Base-by-base conservation (phyloP, 208 protist genomes). In the Tetramitus jugosus region DNA sequence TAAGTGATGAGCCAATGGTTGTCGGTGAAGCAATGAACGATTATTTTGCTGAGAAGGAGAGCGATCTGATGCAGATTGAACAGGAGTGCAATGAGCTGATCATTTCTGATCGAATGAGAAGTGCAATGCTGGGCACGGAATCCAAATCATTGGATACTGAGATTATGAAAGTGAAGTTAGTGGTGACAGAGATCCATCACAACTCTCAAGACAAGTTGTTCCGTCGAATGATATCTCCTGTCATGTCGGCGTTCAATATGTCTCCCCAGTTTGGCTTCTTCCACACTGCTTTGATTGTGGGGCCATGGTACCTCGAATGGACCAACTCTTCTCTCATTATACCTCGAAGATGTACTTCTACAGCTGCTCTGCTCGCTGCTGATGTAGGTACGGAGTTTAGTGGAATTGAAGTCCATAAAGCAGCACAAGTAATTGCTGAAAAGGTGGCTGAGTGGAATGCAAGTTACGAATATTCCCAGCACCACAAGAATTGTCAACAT, bases 151-250 rank as follows among this genome's bases (percentile, higher is more conserved):
- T n/a, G n/a, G n/a, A n/a, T n/a, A n/a, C n/a, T n/a, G 4, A 20
- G n/a, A n/a, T n/a, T n/a, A n/a, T 74, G 13, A 52, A 43, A 74
- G 53, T 74, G 3, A 74, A 74, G 42, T 74, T 74, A 46, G 67
- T 74, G 2, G 20, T 74, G 3, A 53, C 43, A 33, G 67, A 74
- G 23, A 33, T 74, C 8, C 23, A n/a, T 13, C 4, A 53, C 29
- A 31, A 13, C 10, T 2, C 39, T 23, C 39, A 39, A 0, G 8
- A 29, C 2, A 45, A 31, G 39, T 20, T 23, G 7, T 4, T 53
- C 7, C 7, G 67, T 26, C 2, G 29, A 23, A 3, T 74, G 33
- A 29, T 39, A 33, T 35, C 40, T 35, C n/a, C 13, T 35, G 29
- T 53, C 17, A 46, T 35, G 33, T 20, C 14, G 10, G 3, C 40